Evolutionary conservation across 225 moss, liverwort and hornwort species (phyloP), one percentile per base, ranked within the genome.

Genomic region (Lunularia cruciata): DNA sequence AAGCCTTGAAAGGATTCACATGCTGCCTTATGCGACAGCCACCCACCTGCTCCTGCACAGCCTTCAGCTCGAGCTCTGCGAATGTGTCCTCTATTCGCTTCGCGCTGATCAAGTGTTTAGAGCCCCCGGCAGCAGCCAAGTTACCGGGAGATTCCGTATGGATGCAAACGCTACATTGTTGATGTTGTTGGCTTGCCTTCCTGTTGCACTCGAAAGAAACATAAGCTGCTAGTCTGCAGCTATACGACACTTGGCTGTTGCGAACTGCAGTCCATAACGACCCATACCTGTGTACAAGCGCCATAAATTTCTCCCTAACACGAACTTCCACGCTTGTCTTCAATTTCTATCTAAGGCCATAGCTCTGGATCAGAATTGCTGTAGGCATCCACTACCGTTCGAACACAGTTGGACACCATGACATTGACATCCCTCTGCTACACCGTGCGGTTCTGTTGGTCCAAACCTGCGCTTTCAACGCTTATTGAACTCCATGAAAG

Each of bases 1-100:
- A 80, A 18, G 93, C 88, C 75, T 94, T 88, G 55, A 89, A 75
- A 49, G 90, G 93, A 74, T 94, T 94, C 60, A 90, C 93, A 73
- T 94, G 93, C 83, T 90, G 93, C 48, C 90, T 81, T 11, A 90
- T 82, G 43, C 90, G 83, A 73, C 87, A 76, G 35, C 87, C 84
- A 47, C 90, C 88, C 9, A 90, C 87, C 79, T 81, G 72, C 51
- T 85, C 84, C 65, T 83, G 83, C 33, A 89, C 75, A 7, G 68
- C 42, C 22, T 77, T 83, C 12, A 94, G 71, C 58, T 82, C 69
- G 58, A 94, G 86, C 82, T 94, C 91, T 13, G 89, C 89, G 34
- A 86, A 94, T 23, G 83, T 78, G 53, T 89, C 71, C 63, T 77
- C 86, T 28, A 88, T 80, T 61, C 86, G 75, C 63, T 79, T 73